Conservation (phyloP, 2,329 filamentous ascomycete species). For the Hypomyces perniciosus region DNA sequence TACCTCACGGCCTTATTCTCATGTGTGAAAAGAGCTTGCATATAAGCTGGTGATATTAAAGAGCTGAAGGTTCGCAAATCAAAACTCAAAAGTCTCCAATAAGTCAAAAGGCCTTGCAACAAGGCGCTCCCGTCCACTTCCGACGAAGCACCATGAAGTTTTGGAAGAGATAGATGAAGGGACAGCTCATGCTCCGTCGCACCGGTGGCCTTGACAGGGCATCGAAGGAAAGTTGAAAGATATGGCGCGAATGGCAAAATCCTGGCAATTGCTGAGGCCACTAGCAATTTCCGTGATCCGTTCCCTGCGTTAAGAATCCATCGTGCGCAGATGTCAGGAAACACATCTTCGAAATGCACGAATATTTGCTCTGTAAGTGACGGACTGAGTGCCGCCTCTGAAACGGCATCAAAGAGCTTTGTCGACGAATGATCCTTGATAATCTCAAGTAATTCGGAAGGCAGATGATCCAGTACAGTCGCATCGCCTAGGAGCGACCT, state of each 20-base stretch:
- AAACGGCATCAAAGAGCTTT: slow-evolving; percentile 65
- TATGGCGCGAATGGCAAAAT: slow-evolving; percentile 78
- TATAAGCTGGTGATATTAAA: slow-evolving; percentile 57
- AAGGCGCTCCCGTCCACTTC: slow-evolving; percentile 19
- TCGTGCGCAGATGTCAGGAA: slow-evolving; percentile 76
- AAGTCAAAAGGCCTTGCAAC: slow-evolving; percentile 34
- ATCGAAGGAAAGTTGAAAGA: slow-evolving; percentile 65
- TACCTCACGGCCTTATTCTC: slow-evolving; percentile 61
- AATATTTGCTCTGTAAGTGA: slow-evolving; percentile 68
- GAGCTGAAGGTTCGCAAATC: slow-evolving; percentile 62
- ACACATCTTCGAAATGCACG: slow-evolving; percentile 64
- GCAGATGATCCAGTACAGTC: slow-evolving; percentile 53
- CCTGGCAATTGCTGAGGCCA: slow-evolving; percentile 69
- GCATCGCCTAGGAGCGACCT: slow-evolving; percentile 51
- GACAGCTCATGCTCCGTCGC: slow-evolving; percentile 14
- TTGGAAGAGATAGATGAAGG: slow-evolving; percentile 26
- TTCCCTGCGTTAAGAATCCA: slow-evolving; percentile 55
- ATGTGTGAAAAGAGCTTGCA: slow-evolving; percentile 64
- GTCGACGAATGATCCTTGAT: slow-evolving; percentile 58
- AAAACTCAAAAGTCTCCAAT: slow-evolving; percentile 75
- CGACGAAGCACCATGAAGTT: slow-evolving; percentile 23
- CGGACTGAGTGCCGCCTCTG: slow-evolving; percentile 62
- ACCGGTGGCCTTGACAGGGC: slow-evolving; percentile 18
- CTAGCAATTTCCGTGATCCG: slow-evolving; percentile 31
- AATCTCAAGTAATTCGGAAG: slow-evolving; percentile 62